These are phyloP conservation scores for Tolypocladium ophioglossoides DNA, from an alignment of 2,329 filamentous ascomycete genomes.

Conservation along the genomic window DNA sequence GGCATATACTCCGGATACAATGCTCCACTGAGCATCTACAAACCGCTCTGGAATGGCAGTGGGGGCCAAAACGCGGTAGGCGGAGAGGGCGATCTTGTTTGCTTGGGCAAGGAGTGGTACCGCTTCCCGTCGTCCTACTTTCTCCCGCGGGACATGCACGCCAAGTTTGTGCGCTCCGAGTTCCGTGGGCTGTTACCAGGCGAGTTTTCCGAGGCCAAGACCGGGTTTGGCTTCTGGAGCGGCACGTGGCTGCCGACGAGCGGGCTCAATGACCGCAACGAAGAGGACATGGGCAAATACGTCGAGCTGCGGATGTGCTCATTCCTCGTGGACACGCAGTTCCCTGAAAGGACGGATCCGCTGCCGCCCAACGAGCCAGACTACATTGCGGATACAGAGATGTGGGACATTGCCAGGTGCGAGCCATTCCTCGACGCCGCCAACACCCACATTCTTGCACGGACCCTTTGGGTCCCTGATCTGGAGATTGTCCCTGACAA, in stretches of 20 bases:
- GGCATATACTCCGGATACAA: constrained; percentile 75
- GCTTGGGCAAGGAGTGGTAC: constrained; percentile 96
- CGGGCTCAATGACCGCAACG: constrained; percentile 88
- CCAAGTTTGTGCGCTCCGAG: constrained; percentile 84
- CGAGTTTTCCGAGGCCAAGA: constrained; percentile 68
- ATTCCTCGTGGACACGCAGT: constrained; percentile 82
- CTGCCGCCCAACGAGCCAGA: constrained; percentile 65
- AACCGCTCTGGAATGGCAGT: constrained; percentile 48
- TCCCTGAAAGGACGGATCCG: constrained; percentile 42
- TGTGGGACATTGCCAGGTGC: constrained; percentile 72
- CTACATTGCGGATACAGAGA: constrained; percentile 60
- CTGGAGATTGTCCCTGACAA: constrained; percentile 56
- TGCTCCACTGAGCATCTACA: constrained; percentile 65
- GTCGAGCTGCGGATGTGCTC: constrained; percentile 64
- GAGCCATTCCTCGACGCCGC: constrained; percentile 70
- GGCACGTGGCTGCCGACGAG: constrained; percentile 74
- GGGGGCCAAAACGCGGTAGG: constrained; percentile 37
- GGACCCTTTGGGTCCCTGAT: constrained; percentile 75
- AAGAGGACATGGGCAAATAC: constrained; percentile 82
- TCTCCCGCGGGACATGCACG: constrained; percentile 69
- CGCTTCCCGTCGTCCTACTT: constrained; percentile 92
- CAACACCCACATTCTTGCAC: constrained; percentile 60
- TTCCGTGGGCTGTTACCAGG: constrained; percentile 85
- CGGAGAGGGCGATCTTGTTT: constrained; percentile 58
- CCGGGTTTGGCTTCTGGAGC: constrained; percentile 61